Percentiles rank a stretch among this genome's conserved stretches.
Conservation (phyloP, 768 basidiomycete species). For the Melanogaster broomeanus region DNA sequence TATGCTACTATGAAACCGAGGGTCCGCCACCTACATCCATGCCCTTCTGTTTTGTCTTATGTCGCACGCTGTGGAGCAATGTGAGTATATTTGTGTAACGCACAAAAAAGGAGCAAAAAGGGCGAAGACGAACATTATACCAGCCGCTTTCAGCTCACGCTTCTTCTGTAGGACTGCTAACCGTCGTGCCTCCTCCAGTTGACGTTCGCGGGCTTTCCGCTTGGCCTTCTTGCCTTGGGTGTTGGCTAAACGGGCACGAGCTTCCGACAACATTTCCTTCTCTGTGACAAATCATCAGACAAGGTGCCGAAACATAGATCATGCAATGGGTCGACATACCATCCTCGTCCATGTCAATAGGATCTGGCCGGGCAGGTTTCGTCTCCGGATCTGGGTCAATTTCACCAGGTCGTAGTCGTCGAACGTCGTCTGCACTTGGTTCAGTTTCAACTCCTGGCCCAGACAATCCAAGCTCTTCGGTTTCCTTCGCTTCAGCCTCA, state of each 20-base stretch:
- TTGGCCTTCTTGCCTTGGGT: slow-evolving; percentile 99
- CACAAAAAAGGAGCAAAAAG: not conserved
- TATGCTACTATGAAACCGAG: not conserved
- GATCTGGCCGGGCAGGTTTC: slow-evolving; percentile 96
- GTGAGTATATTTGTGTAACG: slow-evolving; percentile 3
- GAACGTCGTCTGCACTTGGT: slow-evolving; percentile 90
- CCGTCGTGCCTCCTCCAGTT: slow-evolving; percentile 93
- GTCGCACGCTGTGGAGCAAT: slow-evolving; percentile 65
- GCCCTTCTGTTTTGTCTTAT: slow-evolving; percentile 93
- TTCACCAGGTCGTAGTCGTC: slow-evolving; percentile 89
- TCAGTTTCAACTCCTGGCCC: slow-evolving; percentile 79
- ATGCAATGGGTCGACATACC: slow-evolving; percentile 47
- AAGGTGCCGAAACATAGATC: not conserved
- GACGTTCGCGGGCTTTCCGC: slow-evolving; percentile 95
- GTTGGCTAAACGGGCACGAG: slow-evolving; percentile 95
- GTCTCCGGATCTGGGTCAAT: slow-evolving; percentile 99
- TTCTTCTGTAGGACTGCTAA: slow-evolving; percentile 97
- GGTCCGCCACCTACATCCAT: slow-evolving; percentile 77
- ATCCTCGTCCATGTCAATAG: slow-evolving; percentile 99
- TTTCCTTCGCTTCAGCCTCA: slow-evolving; percentile 96
- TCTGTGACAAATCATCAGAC: slow-evolving; percentile 47
- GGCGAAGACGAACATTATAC: slow-evolving; percentile 75
- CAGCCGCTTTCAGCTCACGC: slow-evolving; percentile 95
- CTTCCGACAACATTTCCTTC: slow-evolving; percentile 99
- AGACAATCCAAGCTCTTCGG: slow-evolving; percentile 88